Evolutionary conservation across 2,329 filamentous ascomycete species (phyloP).

Genomic region (Anisogramma anomala): DNA sequence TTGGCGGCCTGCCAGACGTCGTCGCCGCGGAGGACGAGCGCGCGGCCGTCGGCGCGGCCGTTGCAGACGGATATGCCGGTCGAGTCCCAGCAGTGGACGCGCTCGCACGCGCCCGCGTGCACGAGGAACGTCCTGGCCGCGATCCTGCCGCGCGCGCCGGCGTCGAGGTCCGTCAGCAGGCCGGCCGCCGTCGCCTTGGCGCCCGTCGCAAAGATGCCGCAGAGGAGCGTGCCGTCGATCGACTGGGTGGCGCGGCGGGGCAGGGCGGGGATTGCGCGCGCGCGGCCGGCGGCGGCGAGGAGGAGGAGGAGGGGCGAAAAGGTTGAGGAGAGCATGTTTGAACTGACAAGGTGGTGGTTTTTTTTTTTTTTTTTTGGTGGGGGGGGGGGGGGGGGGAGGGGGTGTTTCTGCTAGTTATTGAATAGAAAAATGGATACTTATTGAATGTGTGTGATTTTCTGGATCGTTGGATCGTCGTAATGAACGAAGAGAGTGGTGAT

Average conservation of each 20-base stretch:
- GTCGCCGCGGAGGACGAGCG: background rate
- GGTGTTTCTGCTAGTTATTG: no score
- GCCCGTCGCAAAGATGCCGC: conserved; percentile 7
- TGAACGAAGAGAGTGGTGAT: background rate
- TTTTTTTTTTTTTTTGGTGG: background rate
- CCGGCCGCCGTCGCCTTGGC: background rate
- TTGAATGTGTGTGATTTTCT: background rate
- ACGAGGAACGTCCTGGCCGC: background rate
- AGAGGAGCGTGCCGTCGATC: conserved; percentile 6
- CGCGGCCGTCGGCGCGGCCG: background rate
- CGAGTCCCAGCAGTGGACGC: conserved; percentile 8
- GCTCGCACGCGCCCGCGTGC: background rate
- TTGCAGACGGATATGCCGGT: conserved; percentile 11
- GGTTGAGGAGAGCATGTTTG: background rate
- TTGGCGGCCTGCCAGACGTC: background rate
- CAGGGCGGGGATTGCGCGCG: background rate
- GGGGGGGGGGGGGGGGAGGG: no score
- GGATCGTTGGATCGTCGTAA: background rate
- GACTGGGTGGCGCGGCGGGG: conserved; percentile 1
- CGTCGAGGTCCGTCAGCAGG: background rate
- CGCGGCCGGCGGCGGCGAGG: background rate
- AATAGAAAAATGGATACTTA: no score
- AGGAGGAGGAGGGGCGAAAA: no score
- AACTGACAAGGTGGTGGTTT: no score
- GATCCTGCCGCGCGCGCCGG: background rate